A percentile compares a stretch with the other conserved stretches of the same genome.
These are phyloP conservation scores for Yarrowia keelungensis DNA, from an alignment of 805 yeast genomes.

Conservation along the genomic window DNA sequence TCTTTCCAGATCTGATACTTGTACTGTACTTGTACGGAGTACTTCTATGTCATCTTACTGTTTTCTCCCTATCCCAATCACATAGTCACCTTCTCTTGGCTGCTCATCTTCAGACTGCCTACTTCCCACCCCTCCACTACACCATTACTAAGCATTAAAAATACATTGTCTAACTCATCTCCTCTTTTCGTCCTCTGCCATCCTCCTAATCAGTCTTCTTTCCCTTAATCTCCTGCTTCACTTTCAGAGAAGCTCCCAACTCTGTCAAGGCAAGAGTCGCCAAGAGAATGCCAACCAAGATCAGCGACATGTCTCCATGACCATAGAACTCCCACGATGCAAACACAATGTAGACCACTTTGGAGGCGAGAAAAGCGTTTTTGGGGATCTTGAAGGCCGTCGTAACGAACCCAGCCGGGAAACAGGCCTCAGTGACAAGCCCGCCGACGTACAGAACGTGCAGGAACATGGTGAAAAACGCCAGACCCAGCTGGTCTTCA, in stretches of 20 bases:
- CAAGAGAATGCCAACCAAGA: neutral
- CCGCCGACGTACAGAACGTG: slow-evolving; percentile 15
- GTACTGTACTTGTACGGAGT: too few relatives aligned
- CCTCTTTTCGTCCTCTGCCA: too few relatives aligned
- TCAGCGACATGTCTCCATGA: neutral
- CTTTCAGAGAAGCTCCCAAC: neutral
- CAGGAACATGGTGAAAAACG: slow-evolving; percentile 15
- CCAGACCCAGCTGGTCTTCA: neutral
- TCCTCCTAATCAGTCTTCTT: too few relatives aligned
- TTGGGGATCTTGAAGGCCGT: neutral
- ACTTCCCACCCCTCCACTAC: too few relatives aligned
- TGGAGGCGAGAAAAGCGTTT: neutral
- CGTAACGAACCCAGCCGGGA: neutral
- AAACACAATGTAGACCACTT: neutral
- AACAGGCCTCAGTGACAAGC: slow-evolving; percentile 14
- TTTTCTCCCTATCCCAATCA: too few relatives aligned
- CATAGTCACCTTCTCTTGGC: too few relatives aligned
- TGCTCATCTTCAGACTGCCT: too few relatives aligned
- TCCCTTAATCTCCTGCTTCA: too few relatives aligned
- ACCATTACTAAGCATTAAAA: too few relatives aligned
- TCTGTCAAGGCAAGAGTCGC: neutral
- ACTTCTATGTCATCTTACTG: too few relatives aligned
- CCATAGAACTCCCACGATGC: slow-evolving; percentile 17
- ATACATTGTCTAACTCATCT: too few relatives aligned
- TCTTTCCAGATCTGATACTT: too few relatives aligned